Conservation (phyloP, 2,329 filamentous ascomycete genomes). For the Colletotrichum noveboracense region DNA sequence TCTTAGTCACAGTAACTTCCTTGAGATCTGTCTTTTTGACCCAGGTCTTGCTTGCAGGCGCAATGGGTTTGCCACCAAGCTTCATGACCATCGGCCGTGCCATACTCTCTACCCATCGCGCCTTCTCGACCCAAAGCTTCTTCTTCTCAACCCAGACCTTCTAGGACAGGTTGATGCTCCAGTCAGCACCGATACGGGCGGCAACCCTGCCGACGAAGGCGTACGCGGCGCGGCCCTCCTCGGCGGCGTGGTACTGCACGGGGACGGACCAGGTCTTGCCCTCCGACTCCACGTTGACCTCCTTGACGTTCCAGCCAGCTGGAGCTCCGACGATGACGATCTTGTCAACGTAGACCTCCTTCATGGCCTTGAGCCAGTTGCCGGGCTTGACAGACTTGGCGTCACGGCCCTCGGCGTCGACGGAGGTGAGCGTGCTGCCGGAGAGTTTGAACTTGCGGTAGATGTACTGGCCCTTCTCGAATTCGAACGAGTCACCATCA, state of each 20-base stretch:
- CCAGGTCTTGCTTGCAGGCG: neutral
- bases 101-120: neutral
- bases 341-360: slow-evolving; percentile 79
- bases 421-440: slow-evolving; percentile 66
- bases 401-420: slow-evolving; percentile 65
- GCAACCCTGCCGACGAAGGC: slow-evolving; percentile 58
- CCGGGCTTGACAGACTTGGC: slow-evolving; percentile 63
- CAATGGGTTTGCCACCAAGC: neutral
- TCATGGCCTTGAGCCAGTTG: slow-evolving; percentile 81
- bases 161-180: slow-evolving; percentile 46
- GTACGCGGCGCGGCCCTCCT: slow-evolving; percentile 53
- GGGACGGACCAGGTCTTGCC: slow-evolving; percentile 61
- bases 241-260: slow-evolving; percentile 62
- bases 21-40: neutral
- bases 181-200: slow-evolving; percentile 58
- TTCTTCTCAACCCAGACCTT: neutral
- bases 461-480: slow-evolving; percentile 84
- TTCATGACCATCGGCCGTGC: neutral
- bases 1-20: neutral
- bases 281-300: slow-evolving; percentile 58
- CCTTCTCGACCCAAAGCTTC: neutral
- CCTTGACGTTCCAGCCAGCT: slow-evolving; percentile 69
- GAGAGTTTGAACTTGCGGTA: slow-evolving; percentile 79
- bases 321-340: slow-evolving; percentile 85
- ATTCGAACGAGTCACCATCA: slow-evolving; percentile 92